Percentiles rank a stretch among this genome's conserved stretches.
phyloP scores from a whole-genome alignment of 2,329 filamentous ascomycete genomes.

The Phoma herbarum region DNA sequence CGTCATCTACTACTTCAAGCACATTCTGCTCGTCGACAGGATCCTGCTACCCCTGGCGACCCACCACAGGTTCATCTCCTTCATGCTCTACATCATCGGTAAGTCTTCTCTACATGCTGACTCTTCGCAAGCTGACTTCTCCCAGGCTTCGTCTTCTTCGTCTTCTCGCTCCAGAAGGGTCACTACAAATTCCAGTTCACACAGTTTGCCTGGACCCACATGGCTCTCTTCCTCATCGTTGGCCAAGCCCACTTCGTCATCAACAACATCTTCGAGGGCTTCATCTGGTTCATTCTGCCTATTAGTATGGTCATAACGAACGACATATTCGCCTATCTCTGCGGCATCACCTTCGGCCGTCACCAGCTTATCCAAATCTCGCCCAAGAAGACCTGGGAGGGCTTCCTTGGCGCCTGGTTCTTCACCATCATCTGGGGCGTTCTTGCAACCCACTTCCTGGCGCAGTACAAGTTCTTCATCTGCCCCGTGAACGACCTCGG shows the following conservation, averaged over 20 bases:
- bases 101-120: constrained; percentile 47
- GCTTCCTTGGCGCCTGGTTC: constrained; percentile 95
- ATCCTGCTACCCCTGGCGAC: constrained; percentile 92
- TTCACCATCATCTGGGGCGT: constrained; percentile 90
- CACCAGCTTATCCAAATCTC: constrained; percentile 98
- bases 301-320: constrained; percentile 96
- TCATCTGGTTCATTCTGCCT: constrained; percentile 99
- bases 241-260: constrained; percentile 99
- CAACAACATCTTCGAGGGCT: constrained; percentile 99
- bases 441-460: constrained; percentile 81
- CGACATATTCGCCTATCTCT: constrained; percentile 98
- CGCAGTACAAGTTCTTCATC: constrained; percentile 95
- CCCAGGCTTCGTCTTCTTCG: constrained; percentile 96
- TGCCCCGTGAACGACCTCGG: constrained; percentile 97
- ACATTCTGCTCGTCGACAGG: constrained; percentile 93
- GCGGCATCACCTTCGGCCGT: constrained; percentile 94
- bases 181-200: constrained; percentile 99
- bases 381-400: constrained; percentile 98
- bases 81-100: constrained; percentile 98
- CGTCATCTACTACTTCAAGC: constrained; percentile 99
- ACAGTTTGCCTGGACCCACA: constrained; percentile 99
- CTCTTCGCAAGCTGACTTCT: constrained; percentile 34
- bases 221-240: constrained; percentile 97
- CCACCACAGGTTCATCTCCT: constrained; percentile 98
- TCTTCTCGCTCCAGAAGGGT: constrained; percentile 90